Conservation (phyloP, 805 yeast genomes). For the Komagataella kurtzmanii region DNA sequence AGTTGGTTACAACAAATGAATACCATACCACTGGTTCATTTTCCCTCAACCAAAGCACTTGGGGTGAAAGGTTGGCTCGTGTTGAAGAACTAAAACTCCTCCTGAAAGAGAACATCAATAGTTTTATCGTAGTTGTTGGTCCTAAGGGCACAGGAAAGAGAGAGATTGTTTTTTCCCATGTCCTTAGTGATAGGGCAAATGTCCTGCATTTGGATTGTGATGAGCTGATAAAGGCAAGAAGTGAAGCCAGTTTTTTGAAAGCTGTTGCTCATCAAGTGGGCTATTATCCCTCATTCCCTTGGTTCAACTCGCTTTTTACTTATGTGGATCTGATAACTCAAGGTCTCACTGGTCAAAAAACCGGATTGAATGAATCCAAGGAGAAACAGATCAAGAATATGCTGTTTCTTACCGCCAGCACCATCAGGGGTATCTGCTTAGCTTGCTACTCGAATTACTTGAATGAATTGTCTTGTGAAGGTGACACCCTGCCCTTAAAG, state of each 20-base stretch:
- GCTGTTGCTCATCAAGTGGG: slow-evolving; percentile 70
- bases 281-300: slow-evolving; percentile 86
- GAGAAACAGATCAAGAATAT: slow-evolving; percentile 76
- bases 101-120: slow-evolving; percentile 80
- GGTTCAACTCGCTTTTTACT: slow-evolving; percentile 72
- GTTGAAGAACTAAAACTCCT: slow-evolving; percentile 61
- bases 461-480: slow-evolving; percentile 15
- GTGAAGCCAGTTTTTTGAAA: slow-evolving; percentile 55
- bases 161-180: slow-evolving; percentile 59
- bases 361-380: slow-evolving; percentile 74
- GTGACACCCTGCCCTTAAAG: slow-evolving; percentile 24
- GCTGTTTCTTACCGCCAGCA: slow-evolving; percentile 56
- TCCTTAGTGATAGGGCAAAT: slow-evolving; percentile 45
- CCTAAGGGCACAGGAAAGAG: slow-evolving; percentile 94
- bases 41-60: slow-evolving; percentile 17
- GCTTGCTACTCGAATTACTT: slow-evolving; percentile 23
- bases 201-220: slow-evolving; percentile 73
- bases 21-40: slow-evolving; percentile 5
- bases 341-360: slow-evolving; percentile 87
- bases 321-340: slow-evolving; percentile 78
- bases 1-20: slow-evolving; percentile 7
- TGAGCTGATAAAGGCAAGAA: slow-evolving; percentile 53
- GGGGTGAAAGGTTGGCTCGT: slow-evolving; percentile 62
- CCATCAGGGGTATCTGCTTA: slow-evolving; percentile 55
- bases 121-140: slow-evolving; percentile 82